Evolutionary conservation across 371 early-diverging fungal genomes (phyloP).

Genomic region (Massospora cicadina): DNA sequence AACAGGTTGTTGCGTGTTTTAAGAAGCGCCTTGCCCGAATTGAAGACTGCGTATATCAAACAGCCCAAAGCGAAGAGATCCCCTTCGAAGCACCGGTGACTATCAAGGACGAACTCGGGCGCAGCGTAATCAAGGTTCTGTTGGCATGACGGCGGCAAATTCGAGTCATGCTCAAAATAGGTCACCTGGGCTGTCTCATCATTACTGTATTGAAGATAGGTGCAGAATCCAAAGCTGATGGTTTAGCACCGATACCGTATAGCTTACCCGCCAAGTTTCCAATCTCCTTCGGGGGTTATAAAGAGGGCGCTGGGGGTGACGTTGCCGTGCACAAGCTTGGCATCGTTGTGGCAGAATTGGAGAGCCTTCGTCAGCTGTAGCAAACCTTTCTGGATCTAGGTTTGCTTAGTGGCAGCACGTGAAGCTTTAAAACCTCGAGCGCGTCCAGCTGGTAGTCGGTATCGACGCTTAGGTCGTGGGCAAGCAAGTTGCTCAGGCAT

Average conservation of each 20-base stretch:
- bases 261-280: conserved; percentile 68
- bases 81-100: conserved; percentile 28
- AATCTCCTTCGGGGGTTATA: conserved; percentile 66
- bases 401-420: background rate
- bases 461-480: conserved; percentile 35
- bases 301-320: conserved; percentile 56
- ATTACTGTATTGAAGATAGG: conserved; percentile 30
- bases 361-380: conserved; percentile 59
- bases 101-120: conserved; percentile 53
- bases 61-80: conserved; percentile 76
- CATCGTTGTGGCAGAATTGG: conserved; percentile 47
- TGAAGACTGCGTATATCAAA: conserved; percentile 52
- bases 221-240: conserved; percentile 43
- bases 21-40: conserved; percentile 44
- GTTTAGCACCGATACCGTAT: background rate
- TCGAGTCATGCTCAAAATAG: conserved; percentile 33
- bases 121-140: conserved; percentile 53
- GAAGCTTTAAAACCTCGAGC: background rate
- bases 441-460: conserved; percentile 43
- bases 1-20: conserved; percentile 41
- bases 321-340: conserved; percentile 58
- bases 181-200: conserved; percentile 17
- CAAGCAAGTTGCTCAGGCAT: conserved; percentile 43
- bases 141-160: conserved; percentile 43
- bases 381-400: conserved; percentile 62